These are phyloP conservation scores for Westerdykella ornata DNA, from an alignment of 2,329 filamentous ascomycete genomes.

Conservation along the genomic window DNA sequence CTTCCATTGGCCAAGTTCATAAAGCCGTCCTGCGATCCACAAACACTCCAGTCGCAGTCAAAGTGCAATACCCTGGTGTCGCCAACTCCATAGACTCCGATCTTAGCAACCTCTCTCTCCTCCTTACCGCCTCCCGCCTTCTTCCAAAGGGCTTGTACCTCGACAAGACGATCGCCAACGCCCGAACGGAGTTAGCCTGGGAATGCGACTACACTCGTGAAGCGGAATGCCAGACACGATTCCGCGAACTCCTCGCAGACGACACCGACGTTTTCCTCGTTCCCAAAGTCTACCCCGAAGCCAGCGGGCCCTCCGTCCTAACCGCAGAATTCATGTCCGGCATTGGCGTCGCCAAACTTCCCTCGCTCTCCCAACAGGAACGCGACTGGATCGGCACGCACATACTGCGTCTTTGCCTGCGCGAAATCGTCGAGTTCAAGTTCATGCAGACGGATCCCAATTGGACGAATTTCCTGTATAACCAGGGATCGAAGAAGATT, in stretches of 20 bases:
- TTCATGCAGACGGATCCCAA: conserved; percentile 99
- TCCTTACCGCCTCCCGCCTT: conserved; percentile 83
- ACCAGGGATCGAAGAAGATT: conserved; percentile 61
- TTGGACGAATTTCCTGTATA: conserved; percentile 98
- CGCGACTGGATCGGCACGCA: conserved; percentile 95
- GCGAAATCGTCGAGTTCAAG: conserved; percentile 87
- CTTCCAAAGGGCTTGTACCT: conserved; percentile 89
- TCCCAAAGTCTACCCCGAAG: conserved; percentile 68
- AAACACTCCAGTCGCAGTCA: conserved; percentile 76
- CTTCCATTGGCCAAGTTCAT: conserved; percentile 96
- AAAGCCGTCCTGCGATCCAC: conserved; percentile 70
- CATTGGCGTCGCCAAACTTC: conserved; percentile 73
- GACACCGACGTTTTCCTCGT: conserved; percentile 71
- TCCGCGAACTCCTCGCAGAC: conserved; percentile 67
- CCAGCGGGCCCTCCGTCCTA: conserved; percentile 76
- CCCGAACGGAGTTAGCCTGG: conserved; percentile 85
- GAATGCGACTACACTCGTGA: conserved; percentile 94
- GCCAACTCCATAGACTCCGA: conserved; percentile 95
- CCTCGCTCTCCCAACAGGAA: conserved; percentile 70
- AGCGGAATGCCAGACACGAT: conserved; percentile 70
- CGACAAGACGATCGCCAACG: conserved; percentile 95
- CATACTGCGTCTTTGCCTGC: conserved; percentile 81
- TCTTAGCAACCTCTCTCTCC: conserved; percentile 82
- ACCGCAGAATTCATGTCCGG: conserved; percentile 92
- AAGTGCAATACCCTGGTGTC: conserved; percentile 95